Percentiles rank a stretch among this genome's conserved stretches.
These are phyloP conservation scores for Aureobasidium mangrovei DNA, from an alignment of 2,329 filamentous ascomycete genomes.

Conservation along the genomic window DNA sequence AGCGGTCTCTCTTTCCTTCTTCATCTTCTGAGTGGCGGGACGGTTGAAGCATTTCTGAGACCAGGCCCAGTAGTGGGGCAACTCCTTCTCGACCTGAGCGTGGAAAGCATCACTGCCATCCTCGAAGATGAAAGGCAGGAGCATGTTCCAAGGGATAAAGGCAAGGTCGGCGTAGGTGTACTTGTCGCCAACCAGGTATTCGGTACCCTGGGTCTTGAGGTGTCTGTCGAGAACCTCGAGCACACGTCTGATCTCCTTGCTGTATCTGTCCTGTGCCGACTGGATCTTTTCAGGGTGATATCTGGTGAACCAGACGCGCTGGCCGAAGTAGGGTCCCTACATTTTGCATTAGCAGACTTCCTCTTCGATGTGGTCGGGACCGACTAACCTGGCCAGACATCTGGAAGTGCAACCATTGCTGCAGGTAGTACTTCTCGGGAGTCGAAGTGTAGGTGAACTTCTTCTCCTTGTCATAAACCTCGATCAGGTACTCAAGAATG, in stretches of 20 bases:
- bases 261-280: slow-evolving; percentile 40
- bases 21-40: slow-evolving; percentile 17
- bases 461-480: slow-evolving; percentile 37
- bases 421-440: slow-evolving; percentile 28
- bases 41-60: slow-evolving; percentile 14
- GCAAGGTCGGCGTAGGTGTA: slow-evolving; percentile 34
- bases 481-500: slow-evolving; percentile 27
- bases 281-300: slow-evolving; percentile 36
- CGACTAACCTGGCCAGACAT: slow-evolving; percentile 28
- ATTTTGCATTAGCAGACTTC: too few relatives aligned
- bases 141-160: slow-evolving; percentile 28
- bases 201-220: slow-evolving; percentile 24
- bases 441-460: slow-evolving; percentile 34
- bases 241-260: slow-evolving; percentile 39
- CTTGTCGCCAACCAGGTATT: slow-evolving; percentile 38
- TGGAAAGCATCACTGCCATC: slow-evolving; percentile 10
- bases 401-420: slow-evolving; percentile 37
- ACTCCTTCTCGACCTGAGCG: slow-evolving; percentile 17
- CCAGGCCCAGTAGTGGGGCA: slow-evolving; percentile 17
- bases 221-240: slow-evolving; percentile 37
- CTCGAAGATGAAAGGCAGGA: slow-evolving; percentile 16
- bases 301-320: slow-evolving; percentile 31
- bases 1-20: slow-evolving; percentile 21
- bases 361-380: too few relatives aligned
- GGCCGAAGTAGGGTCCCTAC: slow-evolving; percentile 38